Base-by-base conservation (phyloP, 2,329 filamentous ascomycete species). In the Colletotrichum echinochloae region DNA sequence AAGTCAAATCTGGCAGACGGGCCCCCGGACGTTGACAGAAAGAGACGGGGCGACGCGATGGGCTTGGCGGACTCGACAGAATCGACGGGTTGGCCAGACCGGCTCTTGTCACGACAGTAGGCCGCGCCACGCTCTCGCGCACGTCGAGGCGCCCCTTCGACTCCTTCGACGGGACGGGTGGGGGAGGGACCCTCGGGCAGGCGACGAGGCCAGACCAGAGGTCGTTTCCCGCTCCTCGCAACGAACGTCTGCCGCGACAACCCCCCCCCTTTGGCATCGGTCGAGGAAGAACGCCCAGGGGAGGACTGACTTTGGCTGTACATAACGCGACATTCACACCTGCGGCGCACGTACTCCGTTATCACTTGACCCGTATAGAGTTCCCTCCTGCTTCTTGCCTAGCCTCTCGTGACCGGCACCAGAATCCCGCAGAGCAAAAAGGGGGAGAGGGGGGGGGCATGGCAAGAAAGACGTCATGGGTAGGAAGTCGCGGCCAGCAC, bases 41-140 rank as follows among this genome's bases (percentile, higher is more conserved):
- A 30, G 37, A 44, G 35, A 44, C 56, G 56, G 37, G 54, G 23
- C 33, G n/a, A 39, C 56, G 41, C 55, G 55, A n/a, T 35, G 54
- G 41, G 2, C 41, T 44, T 20, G 41, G 12, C 41, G 41, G n/a
- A 39, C 52, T 26, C 30, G 52, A 35, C 52, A 26, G 52, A 35
- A 35, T 37, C 35, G 35, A 35, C 5, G 30, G 20, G 9, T 20
- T 55, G 26, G 33, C 16, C 33, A 12, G 33, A 26, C 54, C 20
- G 28, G 49, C 28, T 56, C 54, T 23, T 39, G 54, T 56, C 54
- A 37, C 23, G 23, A 30, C 18, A 16, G 20, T 59, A n/a, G 56
- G 26, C 37, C 37, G n/a, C 56, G 56, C 56, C 56, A 59, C 35
- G 20, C 26, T 18, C 18, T 44, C 39, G 35, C 37, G 23, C 56